Evolutionary conservation across 371 early-diverging fungal genomes (phyloP), one percentile per base, ranked within the genome.

Genomic region (Rhizopus microsporus): DNA sequence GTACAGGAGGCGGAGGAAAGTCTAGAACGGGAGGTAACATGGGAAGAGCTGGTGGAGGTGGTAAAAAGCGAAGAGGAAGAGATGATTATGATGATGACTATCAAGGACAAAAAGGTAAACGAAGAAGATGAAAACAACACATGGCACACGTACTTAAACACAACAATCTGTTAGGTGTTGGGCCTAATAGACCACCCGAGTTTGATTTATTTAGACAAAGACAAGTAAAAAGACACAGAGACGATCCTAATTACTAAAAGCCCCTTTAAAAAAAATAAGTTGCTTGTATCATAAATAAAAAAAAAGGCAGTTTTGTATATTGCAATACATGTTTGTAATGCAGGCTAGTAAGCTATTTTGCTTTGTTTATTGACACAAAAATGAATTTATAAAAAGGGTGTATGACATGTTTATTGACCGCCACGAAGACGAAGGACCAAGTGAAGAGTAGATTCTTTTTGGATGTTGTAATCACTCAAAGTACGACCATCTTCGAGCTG

Each of bases 401-500:
- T 0, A 23, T 23, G 23, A 23, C 23, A 2, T 23, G 2, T 23
- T 23, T 23, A 23, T 23, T 23, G 23, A 77, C 71, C 71, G 82
- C 97, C 97, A 82, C 97, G 92, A 59, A 97, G 89, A 82, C 98
- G 93, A 59, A 97, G 88, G 35, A 96, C 96, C 60, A 97, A 79
- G 82, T 97, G 98, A 55, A 97, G 90, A 65, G 97, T 97, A 40
- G 96, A 95, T 80, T 97, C 97, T 77, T 89, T 89, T 75, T 90
- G 91, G 80, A 88, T 89, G 78, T 88, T 89, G 73, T 89, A 89
- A 73, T 89, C 90, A 38, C 86, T 80, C 12, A 89, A 81, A 46
- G 83, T 80, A 71, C 95, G 93, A 51, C 94, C 96, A 76, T 97
- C 97, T 78, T 97, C 97, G 52, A 99, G 88, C 83, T 99, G 98